Evolutionary conservation across 495 filamentous ascomycete species (phyloP).

Genomic region (Glutinoglossum americanum): DNA sequence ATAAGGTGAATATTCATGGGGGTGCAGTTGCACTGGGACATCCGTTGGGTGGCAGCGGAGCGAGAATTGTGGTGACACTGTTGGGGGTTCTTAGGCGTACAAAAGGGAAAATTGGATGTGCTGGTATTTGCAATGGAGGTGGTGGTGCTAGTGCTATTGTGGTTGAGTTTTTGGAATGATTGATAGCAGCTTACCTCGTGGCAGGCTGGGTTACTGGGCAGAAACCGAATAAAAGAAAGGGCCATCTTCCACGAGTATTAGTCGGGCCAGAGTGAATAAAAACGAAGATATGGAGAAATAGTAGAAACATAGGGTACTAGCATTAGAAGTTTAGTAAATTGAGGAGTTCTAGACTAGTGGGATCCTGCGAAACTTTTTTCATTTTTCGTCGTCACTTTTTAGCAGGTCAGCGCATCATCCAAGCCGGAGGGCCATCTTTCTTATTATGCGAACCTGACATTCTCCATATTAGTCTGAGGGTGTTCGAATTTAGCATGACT

Average conservation of each 20-base stretch:
- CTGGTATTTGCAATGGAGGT: constrained; percentile 94
- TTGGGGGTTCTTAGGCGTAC: constrained; percentile 74
- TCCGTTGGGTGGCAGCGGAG: constrained; percentile 80
- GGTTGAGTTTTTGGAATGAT: constrained; percentile 38
- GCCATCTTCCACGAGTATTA: neutral
- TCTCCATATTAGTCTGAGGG: neutral
- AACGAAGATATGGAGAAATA: neutral
- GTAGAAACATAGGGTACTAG: neutral
- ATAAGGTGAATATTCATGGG: constrained; percentile 89
- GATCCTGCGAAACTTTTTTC: neutral
- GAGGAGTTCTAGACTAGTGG: neutral
- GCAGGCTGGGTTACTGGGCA: neutral
- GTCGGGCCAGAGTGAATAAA: neutral
- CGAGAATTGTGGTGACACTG: constrained; percentile 80
- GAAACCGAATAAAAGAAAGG: neutral
- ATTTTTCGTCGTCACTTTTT: neutral
- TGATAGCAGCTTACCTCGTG: neutral
- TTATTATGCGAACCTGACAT: neutral
- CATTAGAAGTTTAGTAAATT: neutral
- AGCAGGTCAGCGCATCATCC: neutral
- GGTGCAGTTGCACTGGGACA: constrained; percentile 93
- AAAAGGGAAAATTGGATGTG: constrained; percentile 79
- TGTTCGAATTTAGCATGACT: neutral
- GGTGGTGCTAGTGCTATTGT: constrained; percentile 85
- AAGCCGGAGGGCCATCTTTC: no score